Evolutionary conservation across 2,329 filamentous ascomycete species (phyloP), one percentile per base, ranked within the genome.

Genomic region (Metarhizium guizhouense): DNA sequence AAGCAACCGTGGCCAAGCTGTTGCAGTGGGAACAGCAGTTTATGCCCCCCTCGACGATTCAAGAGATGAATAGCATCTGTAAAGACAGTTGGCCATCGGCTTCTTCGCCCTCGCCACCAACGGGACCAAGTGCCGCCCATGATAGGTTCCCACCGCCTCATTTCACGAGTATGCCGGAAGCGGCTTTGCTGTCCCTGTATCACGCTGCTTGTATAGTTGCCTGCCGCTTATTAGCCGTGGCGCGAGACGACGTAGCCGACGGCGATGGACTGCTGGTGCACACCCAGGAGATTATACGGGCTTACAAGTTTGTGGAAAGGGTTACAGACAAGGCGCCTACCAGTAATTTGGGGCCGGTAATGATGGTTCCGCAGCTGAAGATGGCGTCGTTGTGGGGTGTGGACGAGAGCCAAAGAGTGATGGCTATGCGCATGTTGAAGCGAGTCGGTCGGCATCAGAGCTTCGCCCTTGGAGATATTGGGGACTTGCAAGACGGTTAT

Each of bases 351-450:
- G 25, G 25, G 25, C 25, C 25, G 25, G 25, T 25, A 47, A 60
- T 60, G 51, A 53, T 60, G 49, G 54, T 56, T 25, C 42, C 55
- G 20, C 57, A 60, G 40, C 29, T 60, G 4, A 59, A 60, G 29
- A 54, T 55, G 25, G 53, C 53, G 36, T 53, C 54, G 30, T 32
- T 58, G 29, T 59, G 62, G 25, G 62, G 32, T 29, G 16, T 18
- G 3, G 10, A n/a, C 16, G 18, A 25, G 18, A 47, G 10, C 4
- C n/a, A 47, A 7, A 47, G 18, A 10, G 18, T 25, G 25, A 25
- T 47, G 43, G 43, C 43, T 20, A 5, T n/a, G 18, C 8, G n/a
- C 2, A n/a, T 25, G 6, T n/a, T 47, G 11, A 20, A 47, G 10
- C 16, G 18, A 25, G 18, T 25, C 18, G n/a, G 43, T 25, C 25